phyloP scores from a whole-genome alignment of 108 stramenopile species.

The Pelagomonas calceolata region DNA sequence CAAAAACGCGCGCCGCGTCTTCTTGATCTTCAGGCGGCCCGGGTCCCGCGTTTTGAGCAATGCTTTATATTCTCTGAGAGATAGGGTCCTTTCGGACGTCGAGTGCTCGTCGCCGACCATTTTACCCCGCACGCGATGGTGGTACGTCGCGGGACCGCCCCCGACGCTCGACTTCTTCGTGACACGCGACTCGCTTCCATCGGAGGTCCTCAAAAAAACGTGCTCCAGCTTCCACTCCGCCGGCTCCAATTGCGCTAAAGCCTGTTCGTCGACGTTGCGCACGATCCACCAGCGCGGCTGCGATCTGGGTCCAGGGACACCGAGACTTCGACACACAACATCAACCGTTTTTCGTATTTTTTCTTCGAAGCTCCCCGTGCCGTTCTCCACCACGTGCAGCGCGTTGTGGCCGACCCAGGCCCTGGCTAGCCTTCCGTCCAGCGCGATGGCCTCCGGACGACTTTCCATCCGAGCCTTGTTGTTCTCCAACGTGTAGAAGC shows the following conservation, averaged over 20 bases:
- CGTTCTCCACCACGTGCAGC: constrained; percentile 62
- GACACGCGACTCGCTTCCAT: not conserved
- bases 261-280: too few species aligned
- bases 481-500: constrained; percentile 77
- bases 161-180: not conserved
- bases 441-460: constrained; percentile 50
- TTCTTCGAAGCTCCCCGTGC: constrained; percentile 60
- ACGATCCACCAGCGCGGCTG: not conserved
- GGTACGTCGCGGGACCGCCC: not conserved
- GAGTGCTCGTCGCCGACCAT: not conserved
- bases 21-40: not conserved
- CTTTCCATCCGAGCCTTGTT: constrained; percentile 74
- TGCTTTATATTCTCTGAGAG: not conserved
- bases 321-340: not conserved
- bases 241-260: not conserved
- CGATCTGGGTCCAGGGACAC: not conserved
- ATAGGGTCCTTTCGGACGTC: not conserved
- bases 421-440: constrained; percentile 62
- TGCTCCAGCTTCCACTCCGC: not conserved
- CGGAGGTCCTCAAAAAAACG: not conserved
- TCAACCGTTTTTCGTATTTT: constrained; percentile 52
- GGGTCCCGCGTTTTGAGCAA: not conserved
- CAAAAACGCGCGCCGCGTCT: not conserved
- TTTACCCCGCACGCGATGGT: not conserved
- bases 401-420: constrained; percentile 74